Conservation (phyloP, 164 flowering plant genomes). For the Kingdonia uniflora region DNA sequence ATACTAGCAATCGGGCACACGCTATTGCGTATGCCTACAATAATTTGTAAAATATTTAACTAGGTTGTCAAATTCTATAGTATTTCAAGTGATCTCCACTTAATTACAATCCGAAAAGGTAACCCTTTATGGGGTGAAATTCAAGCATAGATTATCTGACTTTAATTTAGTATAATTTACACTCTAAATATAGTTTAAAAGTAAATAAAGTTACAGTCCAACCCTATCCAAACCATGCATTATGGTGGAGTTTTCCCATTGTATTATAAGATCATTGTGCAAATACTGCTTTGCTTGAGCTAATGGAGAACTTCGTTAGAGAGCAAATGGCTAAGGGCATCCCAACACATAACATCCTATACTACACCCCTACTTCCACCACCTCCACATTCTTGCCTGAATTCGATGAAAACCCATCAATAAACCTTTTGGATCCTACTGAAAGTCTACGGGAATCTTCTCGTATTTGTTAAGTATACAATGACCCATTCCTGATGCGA, state of each 20-base stretch:
- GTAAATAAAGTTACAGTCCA: constrained; percentile 3
- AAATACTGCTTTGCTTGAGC: constrained; percentile 60
- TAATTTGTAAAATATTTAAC: too few relatives aligned
- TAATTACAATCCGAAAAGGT: too few relatives aligned
- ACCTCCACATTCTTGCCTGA: constrained; percentile 35
- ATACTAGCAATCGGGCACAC: too few relatives aligned
- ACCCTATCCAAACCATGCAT: background rate
- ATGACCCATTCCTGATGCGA: constrained; percentile 73
- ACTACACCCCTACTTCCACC: constrained; percentile 35
- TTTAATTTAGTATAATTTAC: too few relatives aligned
- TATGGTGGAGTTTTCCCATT: constrained; percentile 31
- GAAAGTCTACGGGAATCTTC: constrained; percentile 37
- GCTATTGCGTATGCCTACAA: too few relatives aligned
- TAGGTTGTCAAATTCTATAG: too few relatives aligned
- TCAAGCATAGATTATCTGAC: too few relatives aligned
- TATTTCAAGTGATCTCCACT: too few relatives aligned
- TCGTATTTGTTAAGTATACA: constrained; percentile 43
- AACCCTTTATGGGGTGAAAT: too few relatives aligned
- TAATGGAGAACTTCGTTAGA: constrained; percentile 56
- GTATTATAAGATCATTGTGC: constrained; percentile 49
- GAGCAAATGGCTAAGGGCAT: constrained; percentile 77
- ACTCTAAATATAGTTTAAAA: too few relatives aligned
- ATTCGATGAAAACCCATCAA: constrained; percentile 7
- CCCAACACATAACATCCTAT: constrained; percentile 65
- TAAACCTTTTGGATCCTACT: constrained; percentile 37